These are phyloP conservation scores for Neoboletus magnificus DNA, from an alignment of 768 basidiomycete species.

Conservation along the genomic window DNA sequence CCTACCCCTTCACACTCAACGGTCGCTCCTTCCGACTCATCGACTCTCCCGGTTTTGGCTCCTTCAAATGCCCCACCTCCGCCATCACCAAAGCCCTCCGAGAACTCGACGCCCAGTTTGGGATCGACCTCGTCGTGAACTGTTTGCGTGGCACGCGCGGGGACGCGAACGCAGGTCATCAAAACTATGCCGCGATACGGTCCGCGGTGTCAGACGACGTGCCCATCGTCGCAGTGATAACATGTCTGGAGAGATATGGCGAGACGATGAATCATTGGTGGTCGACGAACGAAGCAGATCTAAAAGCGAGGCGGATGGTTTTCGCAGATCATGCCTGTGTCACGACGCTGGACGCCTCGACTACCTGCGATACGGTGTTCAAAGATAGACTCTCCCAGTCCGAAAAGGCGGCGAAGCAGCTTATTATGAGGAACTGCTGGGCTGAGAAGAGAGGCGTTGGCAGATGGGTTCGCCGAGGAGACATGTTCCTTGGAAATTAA, in stretches of 20 bases:
- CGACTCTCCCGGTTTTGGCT: slow-evolving; percentile 29
- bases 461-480: slow-evolving; percentile 24
- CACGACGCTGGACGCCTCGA: slow-evolving; percentile 29
- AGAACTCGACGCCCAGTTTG: slow-evolving; percentile 27
- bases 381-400: slow-evolving; percentile 25
- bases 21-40: slow-evolving; percentile 29
- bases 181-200: slow-evolving; percentile 27
- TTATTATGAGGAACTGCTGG: slow-evolving; percentile 29
- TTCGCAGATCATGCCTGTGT: slow-evolving; percentile 41
- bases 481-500: slow-evolving; percentile 29
- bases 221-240: slow-evolving; percentile 30
- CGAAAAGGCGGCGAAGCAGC: slow-evolving; percentile 18
- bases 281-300: slow-evolving; percentile 33
- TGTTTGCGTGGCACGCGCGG: slow-evolving; percentile 28
- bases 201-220: slow-evolving; percentile 31
- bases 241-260: slow-evolving; percentile 30
- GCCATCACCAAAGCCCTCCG: slow-evolving; percentile 25
- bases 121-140: slow-evolving; percentile 28
- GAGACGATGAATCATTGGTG: slow-evolving; percentile 39
- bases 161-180: slow-evolving; percentile 27
- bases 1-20: slow-evolving; percentile 25
- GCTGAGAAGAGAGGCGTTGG: slow-evolving; percentile 21
- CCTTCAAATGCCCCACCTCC: slow-evolving; percentile 26
- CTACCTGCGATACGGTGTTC: slow-evolving; percentile 14
- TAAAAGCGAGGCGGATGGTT: slow-evolving; percentile 33